Base-by-base conservation (phyloP, 306 rosid genomes). In the Aeschynomene evenia region DNA sequence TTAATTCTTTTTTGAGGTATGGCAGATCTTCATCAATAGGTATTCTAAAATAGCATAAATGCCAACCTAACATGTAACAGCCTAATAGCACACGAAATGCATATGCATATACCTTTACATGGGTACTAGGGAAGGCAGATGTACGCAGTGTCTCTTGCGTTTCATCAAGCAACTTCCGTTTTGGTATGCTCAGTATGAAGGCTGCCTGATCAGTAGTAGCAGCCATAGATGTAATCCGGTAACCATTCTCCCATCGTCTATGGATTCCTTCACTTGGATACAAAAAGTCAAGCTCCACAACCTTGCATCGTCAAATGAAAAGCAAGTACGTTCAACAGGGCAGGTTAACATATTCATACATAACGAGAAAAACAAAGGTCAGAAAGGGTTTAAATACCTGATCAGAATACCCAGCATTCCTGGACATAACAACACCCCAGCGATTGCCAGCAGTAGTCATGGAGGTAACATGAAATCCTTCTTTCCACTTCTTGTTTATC, bases 401-500 rank as follows among this genome's bases (percentile, higher is more conserved):
- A 75, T 91, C 97, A 63, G 97, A 89, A 75, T 59, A 91, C 55
- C 97, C 97, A 45, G 97, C 93, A 84, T 91, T 91, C 79, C 96
- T 81, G 74, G 97, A 91, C 97, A 91, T 91, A 13, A 91, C 97
- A 55, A 91, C 96, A 14, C 96, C 97, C 97, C 97, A 91, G 63
- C 97, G 97, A 76, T 70, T 87, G 78, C 94, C 96, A 56, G 97
- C 97, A 7, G 97, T 91, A 34, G 97, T 87, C 97, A 91, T 89
- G 75, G 97, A 91, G 49, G 97, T 91, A 49, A 91, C 97, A 58
- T 88, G 97, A 83, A 91, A 91, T 63, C 97, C 97, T 91, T 91
- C 97, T 75, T 91, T 91, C 97, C 97, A 91, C 78, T 91, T 91
- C 84, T 91, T 91, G 83, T 91, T 91, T 78, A 91, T 91, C 97